Evolutionary conservation across 2,329 filamentous ascomycete species (phyloP).

Genomic region (Trichophaea hybrida): DNA sequence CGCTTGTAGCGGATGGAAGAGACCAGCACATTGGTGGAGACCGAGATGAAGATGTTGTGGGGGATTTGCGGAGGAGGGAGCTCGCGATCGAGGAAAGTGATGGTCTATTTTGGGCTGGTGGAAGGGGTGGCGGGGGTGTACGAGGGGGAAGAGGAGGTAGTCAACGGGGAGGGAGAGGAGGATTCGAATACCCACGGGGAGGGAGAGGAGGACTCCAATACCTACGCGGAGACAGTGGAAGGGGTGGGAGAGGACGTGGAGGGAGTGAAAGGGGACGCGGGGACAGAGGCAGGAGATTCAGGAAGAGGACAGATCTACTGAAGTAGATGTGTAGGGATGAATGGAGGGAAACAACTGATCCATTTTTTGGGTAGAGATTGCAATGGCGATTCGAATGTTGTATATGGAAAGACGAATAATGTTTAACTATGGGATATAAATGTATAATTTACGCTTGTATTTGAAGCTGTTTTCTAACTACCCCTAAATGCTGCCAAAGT

Average conservation of each 20-base stretch:
- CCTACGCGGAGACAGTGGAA: neutral
- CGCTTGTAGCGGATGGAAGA: too few relatives aligned
- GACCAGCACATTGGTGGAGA: too few relatives aligned
- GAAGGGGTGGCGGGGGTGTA: neutral
- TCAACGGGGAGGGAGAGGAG: neutral
- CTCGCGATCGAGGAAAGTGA: neutral
- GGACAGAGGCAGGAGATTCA: neutral
- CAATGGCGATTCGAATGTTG: too few relatives aligned
- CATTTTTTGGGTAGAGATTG: too few relatives aligned
- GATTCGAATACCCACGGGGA: neutral
- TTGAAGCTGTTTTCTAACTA: too few relatives aligned
- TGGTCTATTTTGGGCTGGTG: neutral
- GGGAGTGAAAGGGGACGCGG: neutral
- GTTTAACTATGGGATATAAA: too few relatives aligned
- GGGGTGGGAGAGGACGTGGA: neutral
- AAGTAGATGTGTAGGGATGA: neutral
- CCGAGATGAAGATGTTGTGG: neutral
- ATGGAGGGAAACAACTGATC: neutral
- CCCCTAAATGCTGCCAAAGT: too few relatives aligned
- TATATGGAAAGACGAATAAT: too few relatives aligned
- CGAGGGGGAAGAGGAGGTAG: neutral
- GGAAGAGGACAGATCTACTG: neutral
- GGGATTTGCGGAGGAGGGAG: neutral
- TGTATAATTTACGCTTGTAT: too few relatives aligned
- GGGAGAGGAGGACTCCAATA: neutral